A percentile compares a stretch with the other conserved stretches of the same genome.
These are phyloP conservation scores for Chlorencoelia australis DNA, from an alignment of 2,329 filamentous ascomycete species.

Conservation along the genomic window DNA sequence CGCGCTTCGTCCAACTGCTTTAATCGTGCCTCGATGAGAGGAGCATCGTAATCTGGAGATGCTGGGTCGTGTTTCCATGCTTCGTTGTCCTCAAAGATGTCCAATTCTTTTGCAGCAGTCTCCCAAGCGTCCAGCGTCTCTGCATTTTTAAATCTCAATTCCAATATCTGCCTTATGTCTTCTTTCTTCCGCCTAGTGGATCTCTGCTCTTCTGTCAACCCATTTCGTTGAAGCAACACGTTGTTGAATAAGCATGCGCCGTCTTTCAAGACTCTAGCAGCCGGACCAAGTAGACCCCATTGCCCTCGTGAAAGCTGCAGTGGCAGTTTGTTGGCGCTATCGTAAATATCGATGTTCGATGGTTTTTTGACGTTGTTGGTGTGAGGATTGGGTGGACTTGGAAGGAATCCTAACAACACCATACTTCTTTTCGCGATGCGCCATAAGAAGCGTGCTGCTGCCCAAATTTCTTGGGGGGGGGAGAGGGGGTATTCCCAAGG, in stretches of 20 bases:
- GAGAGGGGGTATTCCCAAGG: background rate
- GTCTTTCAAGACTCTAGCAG: slow-evolving; percentile 18
- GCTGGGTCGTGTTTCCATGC: slow-evolving; percentile 62
- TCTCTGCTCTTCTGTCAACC: slow-evolving; percentile 34
- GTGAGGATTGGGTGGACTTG: slow-evolving; percentile 11
- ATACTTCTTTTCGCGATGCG: slow-evolving; percentile 13
- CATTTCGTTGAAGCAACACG: slow-evolving; percentile 21
- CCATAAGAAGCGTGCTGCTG: slow-evolving; percentile 5
- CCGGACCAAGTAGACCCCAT: slow-evolving; percentile 20
- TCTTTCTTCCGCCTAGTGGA: slow-evolving; percentile 38
- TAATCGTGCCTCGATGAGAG: slow-evolving; percentile 59
- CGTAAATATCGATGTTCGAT: too few species aligned
- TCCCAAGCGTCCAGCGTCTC: slow-evolving; percentile 64
- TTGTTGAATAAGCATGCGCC: slow-evolving; percentile 20
- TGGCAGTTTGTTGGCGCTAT: too few species aligned
- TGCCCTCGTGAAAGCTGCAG: slow-evolving; percentile 5
- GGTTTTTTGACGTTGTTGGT: too few species aligned
- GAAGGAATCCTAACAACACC: slow-evolving; percentile 22
- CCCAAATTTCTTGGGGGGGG: too few species aligned
- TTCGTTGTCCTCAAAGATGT: slow-evolving; percentile 70
- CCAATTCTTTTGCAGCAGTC: slow-evolving; percentile 64
- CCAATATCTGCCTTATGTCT: slow-evolving; percentile 52
- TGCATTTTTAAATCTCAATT: slow-evolving; percentile 56
- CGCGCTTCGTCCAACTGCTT: slow-evolving; percentile 66
- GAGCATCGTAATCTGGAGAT: slow-evolving; percentile 46